Conservation (phyloP, 257 asterid genomes). For the Ilex asprella region DNA sequence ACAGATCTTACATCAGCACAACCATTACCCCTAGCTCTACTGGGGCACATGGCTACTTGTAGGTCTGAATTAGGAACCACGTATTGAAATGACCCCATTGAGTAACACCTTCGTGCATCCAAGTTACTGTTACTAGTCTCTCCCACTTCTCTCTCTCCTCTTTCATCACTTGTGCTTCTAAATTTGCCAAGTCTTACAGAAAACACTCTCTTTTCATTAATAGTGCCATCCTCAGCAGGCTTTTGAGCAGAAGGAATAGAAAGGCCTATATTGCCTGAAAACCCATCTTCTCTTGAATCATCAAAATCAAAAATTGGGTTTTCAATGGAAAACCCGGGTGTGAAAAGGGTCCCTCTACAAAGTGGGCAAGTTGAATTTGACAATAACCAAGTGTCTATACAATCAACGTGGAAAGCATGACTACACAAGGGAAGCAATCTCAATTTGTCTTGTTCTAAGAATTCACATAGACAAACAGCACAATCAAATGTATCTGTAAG, state of each 20-base stretch:
- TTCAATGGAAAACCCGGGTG: conserved; percentile 25
- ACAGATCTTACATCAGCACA: conserved; percentile 15
- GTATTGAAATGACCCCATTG: conserved; percentile 93
- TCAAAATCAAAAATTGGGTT: conserved; percentile 53
- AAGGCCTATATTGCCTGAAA: conserved; percentile 19
- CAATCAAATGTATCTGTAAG: conserved; percentile 80
- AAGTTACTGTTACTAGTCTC: conserved; percentile 66
- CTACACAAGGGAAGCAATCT: conserved; percentile 77
- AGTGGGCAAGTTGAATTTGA: conserved; percentile 88
- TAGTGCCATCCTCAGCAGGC: conserved; percentile 27
- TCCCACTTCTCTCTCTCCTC: conserved; percentile 37
- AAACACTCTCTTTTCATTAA: conserved; percentile 63
- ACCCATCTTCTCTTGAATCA: conserved; percentile 43
- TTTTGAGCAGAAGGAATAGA: conserved; percentile 22
- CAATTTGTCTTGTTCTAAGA: conserved; percentile 52
- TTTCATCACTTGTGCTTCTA: conserved; percentile 24
- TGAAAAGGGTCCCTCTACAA: conserved; percentile 47
- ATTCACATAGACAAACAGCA: conserved; percentile 85
- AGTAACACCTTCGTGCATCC: conserved; percentile 84
- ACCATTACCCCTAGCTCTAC: conserved; percentile 19
- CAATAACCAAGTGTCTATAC: conserved; percentile 85
- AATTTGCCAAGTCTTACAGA: conserved; percentile 87
- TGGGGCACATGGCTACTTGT: conserved; percentile 62
- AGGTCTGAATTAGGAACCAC: conserved; percentile 83
- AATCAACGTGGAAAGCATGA: conserved; percentile 85